Percentiles rank a stretch among this genome's conserved stretches.
phyloP scores from a whole-genome alignment of 1,284 basidiomycete genomes.

The Coniferiporia sulphurascens region DNA sequence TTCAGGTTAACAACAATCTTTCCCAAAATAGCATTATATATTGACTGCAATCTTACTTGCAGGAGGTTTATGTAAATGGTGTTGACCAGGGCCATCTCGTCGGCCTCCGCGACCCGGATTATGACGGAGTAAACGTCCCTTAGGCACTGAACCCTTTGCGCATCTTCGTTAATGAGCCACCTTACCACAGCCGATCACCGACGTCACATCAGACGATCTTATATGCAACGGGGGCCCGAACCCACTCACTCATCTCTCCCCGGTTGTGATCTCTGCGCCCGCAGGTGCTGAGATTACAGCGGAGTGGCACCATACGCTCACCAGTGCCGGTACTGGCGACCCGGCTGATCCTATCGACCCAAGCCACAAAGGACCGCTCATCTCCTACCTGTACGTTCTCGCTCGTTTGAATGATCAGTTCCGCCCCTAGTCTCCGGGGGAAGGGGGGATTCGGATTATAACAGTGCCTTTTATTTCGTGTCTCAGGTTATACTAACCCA shows the following conservation, averaged over 20 bases:
- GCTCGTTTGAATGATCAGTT: no score
- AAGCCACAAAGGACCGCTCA: conserved; percentile 49
- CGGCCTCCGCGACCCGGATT: conserved; percentile 44
- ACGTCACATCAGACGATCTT: conserved; percentile 51
- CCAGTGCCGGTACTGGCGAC: conserved; percentile 40
- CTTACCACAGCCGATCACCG: conserved; percentile 40
- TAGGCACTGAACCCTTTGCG: background rate
- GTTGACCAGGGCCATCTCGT: conserved; percentile 41
- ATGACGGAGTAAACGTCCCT: conserved; percentile 41
- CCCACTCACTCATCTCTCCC: conserved; percentile 50
- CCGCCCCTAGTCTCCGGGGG: no score
- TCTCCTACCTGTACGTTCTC: conserved; percentile 44
- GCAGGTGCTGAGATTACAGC: conserved; percentile 48
- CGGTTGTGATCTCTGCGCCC: conserved; percentile 45
- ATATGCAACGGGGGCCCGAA: conserved; percentile 61
- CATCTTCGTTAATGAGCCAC: background rate
- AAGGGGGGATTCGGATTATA: no score
- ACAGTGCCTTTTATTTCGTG: conserved; percentile 19
- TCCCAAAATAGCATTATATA: background rate
- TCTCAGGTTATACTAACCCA: background rate
- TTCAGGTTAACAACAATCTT: conserved; percentile 33
- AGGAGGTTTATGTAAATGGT: conserved; percentile 44
- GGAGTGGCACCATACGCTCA: conserved; percentile 49
- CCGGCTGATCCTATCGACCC: conserved; percentile 47
- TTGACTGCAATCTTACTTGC: background rate